Percentiles rank a stretch among this genome's conserved stretches.
These are phyloP conservation scores for Sporothrix protearum DNA, from an alignment of 2,329 filamentous ascomycete genomes.

Conservation along the genomic window DNA sequence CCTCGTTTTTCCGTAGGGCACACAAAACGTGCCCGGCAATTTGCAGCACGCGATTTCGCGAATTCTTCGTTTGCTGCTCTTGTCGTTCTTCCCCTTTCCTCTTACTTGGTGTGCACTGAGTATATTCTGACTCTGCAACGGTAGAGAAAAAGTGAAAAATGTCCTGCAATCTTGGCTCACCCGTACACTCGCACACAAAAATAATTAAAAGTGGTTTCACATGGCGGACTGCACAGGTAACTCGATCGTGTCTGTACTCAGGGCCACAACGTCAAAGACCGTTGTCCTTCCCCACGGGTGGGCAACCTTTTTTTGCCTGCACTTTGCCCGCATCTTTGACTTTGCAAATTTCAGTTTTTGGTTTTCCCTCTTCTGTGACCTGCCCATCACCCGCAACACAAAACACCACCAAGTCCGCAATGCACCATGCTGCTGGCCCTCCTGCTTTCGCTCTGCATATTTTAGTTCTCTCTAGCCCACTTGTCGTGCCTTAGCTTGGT, in stretches of 20 bases:
- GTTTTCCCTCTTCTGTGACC: background rate
- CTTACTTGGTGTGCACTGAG: background rate
- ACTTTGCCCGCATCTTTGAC: background rate
- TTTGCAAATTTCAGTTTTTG: no score
- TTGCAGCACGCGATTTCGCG: background rate
- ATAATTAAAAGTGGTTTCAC: constrained; percentile 7
- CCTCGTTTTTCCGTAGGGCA: background rate
- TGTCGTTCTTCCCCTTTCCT: background rate
- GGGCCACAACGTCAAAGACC: constrained; percentile 10
- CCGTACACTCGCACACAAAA: constrained; percentile 2
- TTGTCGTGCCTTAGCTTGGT: constrained; percentile 21
- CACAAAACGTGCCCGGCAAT: background rate
- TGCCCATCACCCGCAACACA: background rate
- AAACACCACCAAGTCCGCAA: constrained; percentile 5
- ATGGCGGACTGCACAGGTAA: constrained; percentile 17
- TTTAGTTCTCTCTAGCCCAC: constrained; percentile 21
- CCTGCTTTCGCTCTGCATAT: constrained; percentile 20
- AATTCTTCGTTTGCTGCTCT: background rate
- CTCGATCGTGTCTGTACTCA: constrained; percentile 16
- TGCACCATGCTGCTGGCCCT: constrained; percentile 7
- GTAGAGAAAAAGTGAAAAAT: background rate
- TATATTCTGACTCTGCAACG: no score
- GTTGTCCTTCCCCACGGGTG: constrained; percentile 11
- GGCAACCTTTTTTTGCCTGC: background rate
- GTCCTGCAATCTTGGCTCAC: background rate